Evolutionary conservation across 129 eudicot genomes (phyloP).

Genomic region (Chrysanthemum makinoi): DNA sequence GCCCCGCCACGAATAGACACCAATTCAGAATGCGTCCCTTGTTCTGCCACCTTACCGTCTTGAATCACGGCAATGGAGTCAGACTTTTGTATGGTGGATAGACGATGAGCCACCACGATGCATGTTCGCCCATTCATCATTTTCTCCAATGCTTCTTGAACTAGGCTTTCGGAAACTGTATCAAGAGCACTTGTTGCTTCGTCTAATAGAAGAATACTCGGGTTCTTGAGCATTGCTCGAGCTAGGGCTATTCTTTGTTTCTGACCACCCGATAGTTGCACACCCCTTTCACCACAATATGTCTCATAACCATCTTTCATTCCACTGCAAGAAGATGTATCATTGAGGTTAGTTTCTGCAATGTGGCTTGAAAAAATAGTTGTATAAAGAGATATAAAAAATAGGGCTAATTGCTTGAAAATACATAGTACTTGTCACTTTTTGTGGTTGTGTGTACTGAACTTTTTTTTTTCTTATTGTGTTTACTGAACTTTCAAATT

Average conservation of each 20-base stretch:
- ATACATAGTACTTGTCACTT: too few species aligned
- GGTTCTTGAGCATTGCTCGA: constrained; percentile 56
- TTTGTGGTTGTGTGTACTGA: too few species aligned
- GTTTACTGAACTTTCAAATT: too few species aligned
- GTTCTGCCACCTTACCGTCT: constrained; percentile 45
- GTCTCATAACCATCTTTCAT: constrained; percentile 58
- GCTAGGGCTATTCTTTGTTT: constrained; percentile 56
- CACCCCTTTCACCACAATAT: constrained; percentile 49
- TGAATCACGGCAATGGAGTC: constrained; percentile 40
- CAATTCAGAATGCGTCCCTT: constrained; percentile 48
- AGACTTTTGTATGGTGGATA: constrained; percentile 40
- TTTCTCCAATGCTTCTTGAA: constrained; percentile 45
- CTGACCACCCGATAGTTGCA: constrained; percentile 52
- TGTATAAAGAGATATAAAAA: background rate
- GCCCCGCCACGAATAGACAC: constrained; percentile 53
- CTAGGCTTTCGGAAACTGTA: constrained; percentile 37
- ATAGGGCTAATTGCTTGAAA: too few species aligned
- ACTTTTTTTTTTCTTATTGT: too few species aligned
- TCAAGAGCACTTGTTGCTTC: constrained; percentile 59
- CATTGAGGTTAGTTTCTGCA: background rate
- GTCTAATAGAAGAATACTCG: constrained; percentile 38
- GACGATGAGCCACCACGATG: constrained; percentile 45
- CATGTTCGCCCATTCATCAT: constrained; percentile 45
- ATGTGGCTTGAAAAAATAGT: background rate
- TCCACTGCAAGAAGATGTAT: constrained; percentile 22